phyloP scores from a whole-genome alignment of 1,139 yeast genomes.

The Lodderomyces oxycetoniae region DNA sequence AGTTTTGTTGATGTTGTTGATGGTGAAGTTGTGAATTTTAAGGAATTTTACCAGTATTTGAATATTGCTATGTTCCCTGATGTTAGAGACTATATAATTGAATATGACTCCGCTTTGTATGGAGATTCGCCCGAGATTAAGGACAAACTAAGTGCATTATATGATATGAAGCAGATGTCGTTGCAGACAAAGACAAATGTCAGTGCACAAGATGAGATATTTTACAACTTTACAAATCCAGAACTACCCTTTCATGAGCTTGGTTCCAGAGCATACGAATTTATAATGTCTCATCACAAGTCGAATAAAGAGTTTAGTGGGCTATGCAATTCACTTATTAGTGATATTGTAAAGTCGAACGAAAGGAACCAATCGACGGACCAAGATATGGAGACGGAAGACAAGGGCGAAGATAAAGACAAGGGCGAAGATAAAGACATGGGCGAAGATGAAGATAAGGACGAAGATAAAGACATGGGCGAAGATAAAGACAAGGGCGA shows the following conservation, averaged over 20 bases:
- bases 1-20: constrained; percentile 55
- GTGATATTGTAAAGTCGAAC: background rate
- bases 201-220: constrained; percentile 40
- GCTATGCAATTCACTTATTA: constrained; percentile 26
- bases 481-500: background rate
- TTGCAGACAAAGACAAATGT: constrained; percentile 24
- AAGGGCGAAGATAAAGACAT: background rate
- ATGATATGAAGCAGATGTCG: constrained; percentile 28
- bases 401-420: background rate
- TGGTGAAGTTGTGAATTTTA: constrained; percentile 24
- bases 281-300: constrained; percentile 40
- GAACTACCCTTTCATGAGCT: constrained; percentile 35
- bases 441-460: background rate
- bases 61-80: constrained; percentile 36
- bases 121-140: constrained; percentile 26
- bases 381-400: no score
- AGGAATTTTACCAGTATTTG: constrained; percentile 63
- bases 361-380: background rate
- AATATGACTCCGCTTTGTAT: constrained; percentile 37
- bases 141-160: constrained; percentile 26
- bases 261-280: constrained; percentile 39
- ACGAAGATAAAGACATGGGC: background rate
- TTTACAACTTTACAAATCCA: constrained; percentile 34
- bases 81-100: constrained; percentile 24
- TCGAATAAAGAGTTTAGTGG: constrained; percentile 37